A percentile compares a stretch with the other conserved stretches of the same genome.
phyloP scores from a whole-genome alignment of 192 early-diverging fungal genomes.

The Coemansia reversa region DNA sequence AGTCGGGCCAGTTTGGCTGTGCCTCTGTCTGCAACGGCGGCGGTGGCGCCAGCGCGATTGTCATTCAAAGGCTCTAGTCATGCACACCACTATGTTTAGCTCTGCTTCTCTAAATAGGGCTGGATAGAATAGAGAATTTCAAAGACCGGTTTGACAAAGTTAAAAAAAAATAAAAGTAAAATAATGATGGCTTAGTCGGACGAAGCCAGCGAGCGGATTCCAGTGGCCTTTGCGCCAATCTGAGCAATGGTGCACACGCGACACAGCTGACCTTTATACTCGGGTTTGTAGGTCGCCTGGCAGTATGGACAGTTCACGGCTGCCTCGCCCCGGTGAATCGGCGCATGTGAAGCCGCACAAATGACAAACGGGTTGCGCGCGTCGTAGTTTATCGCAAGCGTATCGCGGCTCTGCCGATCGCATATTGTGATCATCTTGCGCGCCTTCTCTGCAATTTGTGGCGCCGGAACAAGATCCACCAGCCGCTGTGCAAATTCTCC shows the following conservation, averaged over 20 bases:
- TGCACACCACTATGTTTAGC: neutral
- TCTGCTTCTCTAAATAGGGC: neutral
- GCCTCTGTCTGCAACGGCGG: constrained; percentile 83
- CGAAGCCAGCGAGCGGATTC: constrained; percentile 57
- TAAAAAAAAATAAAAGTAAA: neutral
- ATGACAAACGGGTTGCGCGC: constrained; percentile 93
- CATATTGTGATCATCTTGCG: constrained; percentile 73
- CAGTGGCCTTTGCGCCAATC: constrained; percentile 75
- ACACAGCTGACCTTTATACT: constrained; percentile 77
- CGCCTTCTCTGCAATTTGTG: constrained; percentile 74
- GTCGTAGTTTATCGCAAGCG: constrained; percentile 84
- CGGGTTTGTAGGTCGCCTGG: constrained; percentile 80
- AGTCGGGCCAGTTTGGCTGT: constrained; percentile 76
- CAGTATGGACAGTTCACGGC: constrained; percentile 84
- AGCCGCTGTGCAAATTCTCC: constrained; percentile 85
- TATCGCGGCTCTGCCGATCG: constrained; percentile 78
- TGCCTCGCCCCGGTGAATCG: constrained; percentile 88
- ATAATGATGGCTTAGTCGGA: constrained; percentile 2
- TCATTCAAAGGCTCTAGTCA: constrained; percentile 62
- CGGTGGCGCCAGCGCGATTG: constrained; percentile 70
- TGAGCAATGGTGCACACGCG: constrained; percentile 82
- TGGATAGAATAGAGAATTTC: neutral
- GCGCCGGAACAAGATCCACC: constrained; percentile 84
- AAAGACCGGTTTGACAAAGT: neutral
- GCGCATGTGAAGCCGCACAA: constrained; percentile 79